Evolutionary conservation across 2,329 filamentous ascomycete species (phyloP), one percentile per base, ranked within the genome.

Genomic region (Aspergillus jensenii): DNA sequence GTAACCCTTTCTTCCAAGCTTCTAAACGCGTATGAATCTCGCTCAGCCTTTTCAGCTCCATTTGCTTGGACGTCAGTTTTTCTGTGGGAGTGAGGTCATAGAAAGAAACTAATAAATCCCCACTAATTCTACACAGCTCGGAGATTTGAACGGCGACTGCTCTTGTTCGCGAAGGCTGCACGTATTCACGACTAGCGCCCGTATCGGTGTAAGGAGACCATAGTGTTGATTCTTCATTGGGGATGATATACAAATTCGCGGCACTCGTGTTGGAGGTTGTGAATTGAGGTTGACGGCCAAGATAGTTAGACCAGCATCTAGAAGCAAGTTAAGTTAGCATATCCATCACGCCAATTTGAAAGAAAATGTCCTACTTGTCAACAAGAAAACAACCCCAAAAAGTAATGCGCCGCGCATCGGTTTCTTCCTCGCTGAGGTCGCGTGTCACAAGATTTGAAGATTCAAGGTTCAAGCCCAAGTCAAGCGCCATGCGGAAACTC

Each of bases 351-450:
- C 44, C 44, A 19, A 3, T 14, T 37, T n/a, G 19, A 7, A n/a
- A 12, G 17, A 25, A 14, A 19, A 25, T 35, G 41, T 69, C 79
- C 62, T 68, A 85, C 82, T 97, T 98, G 79, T 99, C 95, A 72
- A 98, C 96, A n/a, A 96, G 78, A 74, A 95, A 98, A 72, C 93
- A 97, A 6, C 95, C 95, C 95, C 95, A 98, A 70, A 97, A 98
- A 0, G 95, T 98, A 43, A 98, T 88, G 53, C 90, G 84, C 40
- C 95, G 83, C 3, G 92, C 93, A 75, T 99, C 95, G 40, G 96
- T 84, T 73, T 97, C 93, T 47, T 90, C 84, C 58, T 96, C 91
- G 60, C 87, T 86, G 63, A 93, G 82, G 58, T 83, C 84, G n/a
- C 78, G 81, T 7, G 78, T 76, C 7, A 84, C 82, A 58, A 91